Percentiles rank a stretch among this genome's conserved stretches.
Conservation (phyloP, 2,329 filamentous ascomycete genomes). For the Blastomyces percursus region DNA sequence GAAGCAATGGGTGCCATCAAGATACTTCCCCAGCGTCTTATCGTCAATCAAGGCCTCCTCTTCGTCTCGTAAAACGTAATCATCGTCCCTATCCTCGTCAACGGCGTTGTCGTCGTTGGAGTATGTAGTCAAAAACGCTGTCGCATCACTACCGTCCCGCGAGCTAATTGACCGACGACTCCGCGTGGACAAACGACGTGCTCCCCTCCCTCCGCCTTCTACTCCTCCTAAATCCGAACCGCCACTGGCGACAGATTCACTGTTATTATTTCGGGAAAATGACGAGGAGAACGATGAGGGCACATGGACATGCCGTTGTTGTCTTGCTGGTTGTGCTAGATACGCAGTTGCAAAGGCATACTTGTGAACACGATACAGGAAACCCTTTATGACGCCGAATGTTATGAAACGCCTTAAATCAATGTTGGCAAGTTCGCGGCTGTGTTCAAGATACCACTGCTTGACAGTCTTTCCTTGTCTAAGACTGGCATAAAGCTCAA, state of each 20-base stretch:
- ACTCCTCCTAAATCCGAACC: neutral
- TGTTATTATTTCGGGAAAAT: constrained; percentile 8
- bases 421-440: constrained; percentile 60
- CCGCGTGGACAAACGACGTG: neutral
- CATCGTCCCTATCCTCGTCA: constrained; percentile 9
- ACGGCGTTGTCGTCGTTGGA: constrained; percentile 7
- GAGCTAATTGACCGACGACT: constrained; percentile 1
- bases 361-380: constrained; percentile 85
- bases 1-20: constrained; percentile 41
- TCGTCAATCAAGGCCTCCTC: constrained; percentile 27
- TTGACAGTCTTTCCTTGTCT: constrained; percentile 72
- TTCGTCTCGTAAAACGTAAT: constrained; percentile 6
- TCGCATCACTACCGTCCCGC: neutral
- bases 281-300: constrained; percentile 7
- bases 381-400: constrained; percentile 91
- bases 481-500: constrained; percentile 77
- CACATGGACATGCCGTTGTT: neutral
- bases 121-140: neutral
- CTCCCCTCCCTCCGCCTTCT: neutral
- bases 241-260: constrained; percentile 8
- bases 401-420: constrained; percentile 88
- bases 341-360: constrained; percentile 54
- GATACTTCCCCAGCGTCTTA: constrained; percentile 29
- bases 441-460: constrained; percentile 73
- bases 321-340: constrained; percentile 17